Conservation (phyloP, 306 rosid genomes). For the Potentilla sterilis region DNA sequence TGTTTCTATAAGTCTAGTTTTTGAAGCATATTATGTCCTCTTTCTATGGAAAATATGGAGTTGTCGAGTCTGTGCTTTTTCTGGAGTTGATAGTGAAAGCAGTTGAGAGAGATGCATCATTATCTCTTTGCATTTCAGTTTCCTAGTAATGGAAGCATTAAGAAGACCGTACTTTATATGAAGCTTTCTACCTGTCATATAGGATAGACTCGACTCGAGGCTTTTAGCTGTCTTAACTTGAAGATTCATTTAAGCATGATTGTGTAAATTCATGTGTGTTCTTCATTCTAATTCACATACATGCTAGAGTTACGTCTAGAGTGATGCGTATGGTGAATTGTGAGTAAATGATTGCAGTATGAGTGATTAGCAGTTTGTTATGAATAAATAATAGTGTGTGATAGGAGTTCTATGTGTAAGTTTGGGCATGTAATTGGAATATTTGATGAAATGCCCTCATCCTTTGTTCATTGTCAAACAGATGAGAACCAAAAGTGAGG, state of each 20-base stretch:
- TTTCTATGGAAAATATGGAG: too few species aligned
- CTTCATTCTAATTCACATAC: neutral
- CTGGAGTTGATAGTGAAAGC: neutral
- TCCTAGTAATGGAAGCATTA: neutral
- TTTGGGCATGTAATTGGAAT: neutral
- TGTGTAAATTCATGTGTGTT: neutral
- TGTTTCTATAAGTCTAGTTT: neutral
- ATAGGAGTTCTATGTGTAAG: too few species aligned
- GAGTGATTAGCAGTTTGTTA: neutral
- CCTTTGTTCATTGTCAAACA: slow-evolving; percentile 37
- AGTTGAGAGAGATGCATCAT: neutral
- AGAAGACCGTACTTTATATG: too few species aligned
- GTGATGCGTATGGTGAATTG: neutral
- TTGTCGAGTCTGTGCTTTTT: neutral
- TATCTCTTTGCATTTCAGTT: neutral
- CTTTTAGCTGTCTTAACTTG: neutral
- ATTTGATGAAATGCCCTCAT: neutral
- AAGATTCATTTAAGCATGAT: neutral
- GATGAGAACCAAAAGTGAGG: slow-evolving; percentile 68
- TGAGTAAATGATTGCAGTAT: neutral
- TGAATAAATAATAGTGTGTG: neutral
- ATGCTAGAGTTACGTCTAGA: neutral
- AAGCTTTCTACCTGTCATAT: too few species aligned
- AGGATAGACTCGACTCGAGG: neutral
- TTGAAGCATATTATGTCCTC: neutral